Base-by-base conservation (phyloP, 352 stramenopile genomes). In the Pythium rishiriense region DNA sequence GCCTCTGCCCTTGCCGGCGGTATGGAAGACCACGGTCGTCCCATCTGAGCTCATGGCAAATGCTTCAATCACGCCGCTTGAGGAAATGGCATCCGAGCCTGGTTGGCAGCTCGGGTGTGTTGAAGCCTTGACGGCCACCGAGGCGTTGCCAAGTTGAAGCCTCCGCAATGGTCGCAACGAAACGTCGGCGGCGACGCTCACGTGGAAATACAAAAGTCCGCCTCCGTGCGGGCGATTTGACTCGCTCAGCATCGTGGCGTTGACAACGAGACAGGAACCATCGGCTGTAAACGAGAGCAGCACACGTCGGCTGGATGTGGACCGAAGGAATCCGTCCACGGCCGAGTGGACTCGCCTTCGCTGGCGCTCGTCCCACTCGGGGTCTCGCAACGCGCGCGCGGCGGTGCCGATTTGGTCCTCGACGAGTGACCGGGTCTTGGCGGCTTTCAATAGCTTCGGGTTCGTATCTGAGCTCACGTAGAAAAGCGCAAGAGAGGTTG, bases 171-270 rank as follows among this genome's bases (percentile, higher is more conserved):
- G 61, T 3, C 61, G 51, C 3, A 68, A 4, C 1, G 41, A 46
- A 7, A 25, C 31, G n/a, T 54, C 42, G 19, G 21, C 2, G 26
- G 17, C 7, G 17, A 8, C 1, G 7, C 43, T 26, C 4, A 62
- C 43, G 15, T 57, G n/a, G 6, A 51, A 62, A 8, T 43, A 24
- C n/a, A 60, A 15, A 4, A 66, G 51, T 12, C 50, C 59, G 9
- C 39, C 29, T 11, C 51, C 39, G 4, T 26, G 21, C 1, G 39
- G 29, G 15, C 21, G 37, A 28, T 60, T 42, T 7, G 15, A 9
- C 2, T 62, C 43, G 10, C 10, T 50, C 29, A 68, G 24, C 61
- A 68, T 68, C 7, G 52, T 58, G 14, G 43, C 46, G 39, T 69
- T 69, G 12, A 59, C 47, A 0, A 64, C 53, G 5, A 69, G 35